Evolutionary conservation across 768 basidiomycete species (phyloP).

Genomic region (Cubamyces lactineus): DNA sequence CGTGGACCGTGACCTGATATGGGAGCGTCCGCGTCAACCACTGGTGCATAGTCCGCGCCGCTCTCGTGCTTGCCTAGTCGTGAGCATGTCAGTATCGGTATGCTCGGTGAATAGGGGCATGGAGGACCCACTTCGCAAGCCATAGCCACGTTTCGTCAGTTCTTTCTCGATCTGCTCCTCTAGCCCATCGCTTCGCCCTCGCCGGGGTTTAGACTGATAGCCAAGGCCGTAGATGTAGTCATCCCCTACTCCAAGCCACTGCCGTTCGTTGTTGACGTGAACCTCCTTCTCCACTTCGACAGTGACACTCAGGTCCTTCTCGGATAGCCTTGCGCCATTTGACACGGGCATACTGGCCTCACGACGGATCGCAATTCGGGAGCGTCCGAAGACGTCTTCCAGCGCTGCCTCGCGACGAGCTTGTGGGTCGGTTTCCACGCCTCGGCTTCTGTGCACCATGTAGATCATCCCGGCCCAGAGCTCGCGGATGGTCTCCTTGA

Average conservation of each 20-base stretch:
- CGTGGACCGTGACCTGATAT: constrained; percentile 28
- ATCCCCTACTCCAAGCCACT: constrained; percentile 56
- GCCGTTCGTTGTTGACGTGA: constrained; percentile 49
- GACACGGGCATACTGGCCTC: constrained; percentile 15
- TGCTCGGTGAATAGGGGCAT: not conserved
- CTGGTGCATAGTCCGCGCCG: constrained; percentile 11
- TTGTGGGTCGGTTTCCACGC: constrained; percentile 55
- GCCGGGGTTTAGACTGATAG: constrained; percentile 31
- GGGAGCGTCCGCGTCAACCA: constrained; percentile 23
- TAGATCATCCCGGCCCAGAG: constrained; percentile 62
- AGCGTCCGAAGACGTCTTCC: constrained; percentile 39
- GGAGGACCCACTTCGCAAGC: constrained; percentile 22
- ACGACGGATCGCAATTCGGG: constrained; percentile 27
- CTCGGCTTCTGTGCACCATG: constrained; percentile 54
- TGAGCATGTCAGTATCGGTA: not conserved
- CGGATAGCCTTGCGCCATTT: constrained; percentile 11
- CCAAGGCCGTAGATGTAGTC: constrained; percentile 44
- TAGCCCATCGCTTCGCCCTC: constrained; percentile 57
- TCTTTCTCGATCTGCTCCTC: constrained; percentile 58
- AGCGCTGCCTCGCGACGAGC: constrained; percentile 44
- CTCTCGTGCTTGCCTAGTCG: constrained; percentile 10
- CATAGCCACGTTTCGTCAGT: constrained; percentile 51
- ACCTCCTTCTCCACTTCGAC: constrained; percentile 47
- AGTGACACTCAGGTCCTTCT: constrained; percentile 32
- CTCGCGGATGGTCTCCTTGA: constrained; percentile 69